Evolutionary conservation across 2,329 filamentous ascomycete species (phyloP), one percentile per base, ranked within the genome.

Genomic region (Phoma sp.): DNA sequence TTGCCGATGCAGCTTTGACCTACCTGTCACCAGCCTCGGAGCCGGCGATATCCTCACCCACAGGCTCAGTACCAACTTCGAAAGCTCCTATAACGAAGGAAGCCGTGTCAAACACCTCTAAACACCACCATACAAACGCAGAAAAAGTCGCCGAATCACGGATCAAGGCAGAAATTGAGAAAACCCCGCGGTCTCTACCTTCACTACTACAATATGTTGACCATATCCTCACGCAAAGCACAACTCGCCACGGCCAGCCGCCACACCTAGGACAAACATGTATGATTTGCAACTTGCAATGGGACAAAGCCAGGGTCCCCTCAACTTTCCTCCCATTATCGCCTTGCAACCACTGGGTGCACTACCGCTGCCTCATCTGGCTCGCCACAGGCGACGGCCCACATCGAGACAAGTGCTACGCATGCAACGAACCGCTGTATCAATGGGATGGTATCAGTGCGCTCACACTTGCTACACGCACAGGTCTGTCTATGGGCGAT

Each of bases 261-360:
- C 60, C 56, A 0, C 7, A 43, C 2, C 32, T 33, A 1, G 6
- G 25, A 19, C 27, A 46, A 9, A 49, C 22, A 13, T 68, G 64
- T 41, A 21, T 40, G 0, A 35, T 57, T 25, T 69, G 67, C 51
- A 36, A 36, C 13, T 19, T 22, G 8, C 40, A 36, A 25, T 63
- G 56, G 58, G 29, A 63, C 37, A 38, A 38, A n/a, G 10, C 15
- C 7, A 36, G 25, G 33, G 43, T 35, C 10, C 15, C 17, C 19
- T 55, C 61, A 1, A 64, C 59, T 0, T 69, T 61, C 48, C 55
- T 70, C 0, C 61, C 64, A 0, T 58, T 68, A 21, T 51, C 48
- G 1, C 60, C 64, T 5, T 70, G 67, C 49, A 54, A 57, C 10
- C 64, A 68, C 56, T 70, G 64, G 67, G 46, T 67, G 1, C 67